These are phyloP conservation scores for Oenanthe javanica DNA, from an alignment of 140 eudicot species.

Conservation along the genomic window DNA sequence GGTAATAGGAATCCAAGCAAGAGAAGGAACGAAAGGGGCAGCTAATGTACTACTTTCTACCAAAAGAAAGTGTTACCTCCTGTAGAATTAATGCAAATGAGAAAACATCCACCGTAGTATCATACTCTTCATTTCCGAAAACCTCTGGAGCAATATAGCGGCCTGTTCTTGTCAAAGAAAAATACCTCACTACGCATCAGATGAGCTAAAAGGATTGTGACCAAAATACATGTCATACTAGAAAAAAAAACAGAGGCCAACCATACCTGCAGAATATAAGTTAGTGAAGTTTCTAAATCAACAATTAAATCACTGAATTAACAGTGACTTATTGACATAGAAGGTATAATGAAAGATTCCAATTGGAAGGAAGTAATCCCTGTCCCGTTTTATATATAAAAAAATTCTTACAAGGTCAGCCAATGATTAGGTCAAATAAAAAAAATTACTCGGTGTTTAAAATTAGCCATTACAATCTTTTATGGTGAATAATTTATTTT, in stretches of 20 bases:
- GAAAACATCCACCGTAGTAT: constrained; percentile 88
- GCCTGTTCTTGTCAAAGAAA: constrained; percentile 34
- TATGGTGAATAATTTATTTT: neutral
- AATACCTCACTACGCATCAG: neutral
- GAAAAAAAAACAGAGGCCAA: neutral
- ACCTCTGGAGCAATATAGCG: constrained; percentile 97
- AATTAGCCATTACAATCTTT: neutral
- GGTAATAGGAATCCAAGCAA: neutral
- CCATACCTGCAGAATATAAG: neutral
- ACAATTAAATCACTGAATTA: neutral
- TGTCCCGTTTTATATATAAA: too few species aligned
- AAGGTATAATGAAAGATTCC: neutral
- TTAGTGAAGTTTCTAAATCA: neutral
- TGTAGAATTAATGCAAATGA: constrained; percentile 87
- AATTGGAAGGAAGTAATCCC: neutral
- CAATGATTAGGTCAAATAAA: neutral
- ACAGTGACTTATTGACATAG: neutral
- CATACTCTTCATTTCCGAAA: constrained; percentile 72
- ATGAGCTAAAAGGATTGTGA: neutral
- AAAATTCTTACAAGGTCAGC: neutral
- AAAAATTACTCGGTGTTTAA: neutral
- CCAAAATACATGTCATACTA: neutral
- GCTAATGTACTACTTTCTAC: neutral
- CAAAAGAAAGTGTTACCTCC: constrained; percentile 41
- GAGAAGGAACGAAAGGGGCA: neutral